phyloP scores from a whole-genome alignment of 345 rosid genomes.

The Schrenkiella parvula region DNA sequence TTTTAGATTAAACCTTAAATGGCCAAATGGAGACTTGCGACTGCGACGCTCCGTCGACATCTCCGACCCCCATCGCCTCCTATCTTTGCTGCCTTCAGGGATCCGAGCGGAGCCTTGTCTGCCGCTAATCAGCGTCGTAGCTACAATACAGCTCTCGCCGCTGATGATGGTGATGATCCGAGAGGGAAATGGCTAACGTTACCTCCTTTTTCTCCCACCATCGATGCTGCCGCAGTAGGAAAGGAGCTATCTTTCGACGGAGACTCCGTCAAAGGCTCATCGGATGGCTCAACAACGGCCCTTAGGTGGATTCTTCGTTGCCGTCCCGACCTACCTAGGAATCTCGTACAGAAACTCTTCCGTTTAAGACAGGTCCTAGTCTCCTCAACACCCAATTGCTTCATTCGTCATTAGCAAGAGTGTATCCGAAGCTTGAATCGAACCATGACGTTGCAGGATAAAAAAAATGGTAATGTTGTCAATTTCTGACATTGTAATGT shows the following conservation, averaged over 20 bases:
- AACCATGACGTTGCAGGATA: background rate
- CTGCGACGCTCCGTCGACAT: constrained; percentile 37
- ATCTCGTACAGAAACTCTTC: constrained; percentile 79
- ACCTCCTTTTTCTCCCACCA: constrained; percentile 54
- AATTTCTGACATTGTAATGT: background rate
- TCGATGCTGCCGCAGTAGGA: constrained; percentile 45
- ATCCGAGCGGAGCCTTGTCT: background rate
- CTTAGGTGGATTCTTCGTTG: constrained; percentile 78
- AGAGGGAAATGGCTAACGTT: constrained; percentile 63
- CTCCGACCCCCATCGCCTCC: constrained; percentile 18
- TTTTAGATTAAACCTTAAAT: constrained; percentile 12
- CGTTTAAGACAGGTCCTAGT: constrained; percentile 74
- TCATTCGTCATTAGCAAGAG: background rate
- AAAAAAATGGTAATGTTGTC: no score
- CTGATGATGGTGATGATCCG: background rate
- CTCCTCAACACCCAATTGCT: background rate
- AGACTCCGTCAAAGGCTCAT: background rate
- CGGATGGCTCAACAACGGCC: constrained; percentile 49
- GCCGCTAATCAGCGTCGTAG: constrained; percentile 11
- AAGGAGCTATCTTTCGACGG: constrained; percentile 35
- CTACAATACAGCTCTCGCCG: constrained; percentile 18
- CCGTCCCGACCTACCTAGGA: constrained; percentile 84
- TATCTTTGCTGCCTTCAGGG: background rate
- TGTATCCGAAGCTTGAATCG: background rate
- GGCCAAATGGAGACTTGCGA: constrained; percentile 30